Base-by-base conservation (phyloP, 495 filamentous ascomycete genomes). In the Tricharina praecox region DNA sequence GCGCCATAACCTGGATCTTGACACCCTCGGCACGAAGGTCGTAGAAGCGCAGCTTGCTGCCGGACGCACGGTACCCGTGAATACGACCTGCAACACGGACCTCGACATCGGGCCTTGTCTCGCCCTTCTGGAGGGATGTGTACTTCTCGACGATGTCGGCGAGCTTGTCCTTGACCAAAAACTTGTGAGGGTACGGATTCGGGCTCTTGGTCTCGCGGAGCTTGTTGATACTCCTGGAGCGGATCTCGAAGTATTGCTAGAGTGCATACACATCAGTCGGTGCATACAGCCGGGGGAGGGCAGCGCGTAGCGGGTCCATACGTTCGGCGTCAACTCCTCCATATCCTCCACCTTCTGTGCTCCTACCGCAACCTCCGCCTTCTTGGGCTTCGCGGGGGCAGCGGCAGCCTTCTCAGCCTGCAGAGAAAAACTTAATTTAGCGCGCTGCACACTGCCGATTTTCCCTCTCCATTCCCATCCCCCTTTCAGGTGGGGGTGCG, bases 231-330 rank as follows among this genome's bases (percentile, higher is more conserved):
- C 70, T 71, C 43, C 82, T 76, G 55, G 77, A 85, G 39, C 90
- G 84, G 57, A 97, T 92, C 68, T 97, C 88, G 60, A 93, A 92
- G 68, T 96, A 97, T 87, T 93, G 84, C 83, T 88, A 51, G 11
- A 18, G n/a, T n/a, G n/a, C n/a, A n/a, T n/a, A n/a, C n/a, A n/a
- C n/a, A n/a, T n/a, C n/a, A n/a, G n/a, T n/a, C n/a, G n/a, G n/a
- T n/a, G n/a, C n/a, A n/a, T n/a, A n/a, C n/a, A n/a, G n/a, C n/a
- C n/a, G n/a, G n/a, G n/a, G n/a, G n/a, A 46, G 26, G 16, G 21
- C 9, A 30, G 9, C 24, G 24, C n/a, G n/a, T n/a, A n/a, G n/a
- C n/a, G 43, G 26, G 30, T 21, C 64, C 78, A 64, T 61, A 84
- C 81, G 68, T 93, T 94, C n/a, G 92, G 86, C 48, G 79, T 93